Base-by-base conservation (phyloP, 1,139 yeast genomes). In the Saccharomyces hybrid region DNA sequence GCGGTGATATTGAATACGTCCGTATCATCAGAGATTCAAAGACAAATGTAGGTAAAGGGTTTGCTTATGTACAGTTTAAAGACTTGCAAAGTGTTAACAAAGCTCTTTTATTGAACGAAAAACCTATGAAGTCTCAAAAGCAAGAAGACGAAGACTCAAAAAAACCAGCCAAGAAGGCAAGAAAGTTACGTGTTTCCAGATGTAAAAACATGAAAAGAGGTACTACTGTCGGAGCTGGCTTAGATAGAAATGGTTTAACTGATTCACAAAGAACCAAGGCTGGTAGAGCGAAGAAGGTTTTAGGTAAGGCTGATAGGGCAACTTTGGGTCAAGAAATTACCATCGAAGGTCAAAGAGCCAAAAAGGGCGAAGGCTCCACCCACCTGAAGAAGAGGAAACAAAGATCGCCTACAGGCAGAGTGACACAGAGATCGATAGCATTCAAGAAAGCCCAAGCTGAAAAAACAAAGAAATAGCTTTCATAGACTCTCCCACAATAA, bases 1-100 rank as follows among this genome's bases (percentile, higher is more conserved):
- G 85, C 61, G 90, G 89, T 49, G 80, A 80, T 47, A 85, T 95
- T 53, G 96, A 90, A 69, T 85, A 88, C 59, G 97, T 91, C 27
- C 81, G 99, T 68, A 79, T 95, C 53, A 81, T 95, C 38, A 83
- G 99, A 67, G 99, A 95, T 69, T 74, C 96, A 20, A 88, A 88
- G 72, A 93, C 98, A 29, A 93, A 95, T 65, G 76, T 93, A 58
- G 99, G 99, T 61, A 95, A 93, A 73, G 99, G 99, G 4, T 91
- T 95, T 74, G 99, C 96, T 4, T 88, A 90, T 69, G 90, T 95
- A 32, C 98, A 93, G 71, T 95, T 91, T 73, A 80, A 78, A 59
- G 96, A 91, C 70, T 74, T 91, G 27, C 80, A 85, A 56, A 78
- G 85, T 44, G 96, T 95, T 13, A 84, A 85, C 60, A 87, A 88